Evolutionary conservation across 768 basidiomycete genomes (phyloP).

Genomic region (Trametes elegans): DNA sequence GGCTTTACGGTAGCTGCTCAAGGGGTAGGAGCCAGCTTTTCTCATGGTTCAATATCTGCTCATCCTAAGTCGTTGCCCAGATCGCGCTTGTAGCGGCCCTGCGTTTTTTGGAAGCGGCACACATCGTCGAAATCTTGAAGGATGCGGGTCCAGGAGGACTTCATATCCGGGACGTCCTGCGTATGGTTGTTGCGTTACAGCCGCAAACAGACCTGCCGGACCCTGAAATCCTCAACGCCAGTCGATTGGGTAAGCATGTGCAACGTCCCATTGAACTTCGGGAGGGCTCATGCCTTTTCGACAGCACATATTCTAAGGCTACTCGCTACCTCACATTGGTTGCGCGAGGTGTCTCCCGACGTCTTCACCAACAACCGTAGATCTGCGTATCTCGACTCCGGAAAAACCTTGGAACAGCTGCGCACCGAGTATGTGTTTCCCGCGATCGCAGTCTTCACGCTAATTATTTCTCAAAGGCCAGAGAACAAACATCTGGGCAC

Average conservation of each 20-base stretch:
- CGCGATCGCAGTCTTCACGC: too few species aligned
- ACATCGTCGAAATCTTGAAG: conserved; percentile 66
- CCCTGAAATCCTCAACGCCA: conserved; percentile 21
- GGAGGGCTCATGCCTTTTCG: not conserved
- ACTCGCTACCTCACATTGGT: conserved; percentile 75
- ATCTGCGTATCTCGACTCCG: conserved; percentile 65
- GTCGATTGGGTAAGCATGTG: conserved; percentile 50
- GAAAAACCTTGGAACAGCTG: conserved; percentile 52
- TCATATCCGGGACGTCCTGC: conserved; percentile 43
- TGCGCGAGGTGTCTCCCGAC: conserved; percentile 65
- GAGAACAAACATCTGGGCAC: conserved; percentile 64
- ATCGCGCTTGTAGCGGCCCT: conserved; percentile 74
- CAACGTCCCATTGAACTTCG: conserved; percentile 25
- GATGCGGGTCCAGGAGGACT: conserved; percentile 55
- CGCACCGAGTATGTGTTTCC: conserved; percentile 40
- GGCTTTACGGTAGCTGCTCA: conserved; percentile 67
- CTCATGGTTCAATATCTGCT: too few species aligned
- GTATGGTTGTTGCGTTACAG: conserved; percentile 32
- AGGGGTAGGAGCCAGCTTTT: conserved; percentile 56
- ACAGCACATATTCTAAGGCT: conserved; percentile 71
- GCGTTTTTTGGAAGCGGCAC: conserved; percentile 69
- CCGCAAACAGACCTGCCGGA: not conserved
- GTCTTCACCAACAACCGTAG: conserved; percentile 72
- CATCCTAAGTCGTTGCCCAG: too few species aligned
- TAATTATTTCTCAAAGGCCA: too few species aligned